These are phyloP conservation scores for Saccharomyces mikatae DNA, from an alignment of 805 yeast species.

Conservation along the genomic window DNA sequence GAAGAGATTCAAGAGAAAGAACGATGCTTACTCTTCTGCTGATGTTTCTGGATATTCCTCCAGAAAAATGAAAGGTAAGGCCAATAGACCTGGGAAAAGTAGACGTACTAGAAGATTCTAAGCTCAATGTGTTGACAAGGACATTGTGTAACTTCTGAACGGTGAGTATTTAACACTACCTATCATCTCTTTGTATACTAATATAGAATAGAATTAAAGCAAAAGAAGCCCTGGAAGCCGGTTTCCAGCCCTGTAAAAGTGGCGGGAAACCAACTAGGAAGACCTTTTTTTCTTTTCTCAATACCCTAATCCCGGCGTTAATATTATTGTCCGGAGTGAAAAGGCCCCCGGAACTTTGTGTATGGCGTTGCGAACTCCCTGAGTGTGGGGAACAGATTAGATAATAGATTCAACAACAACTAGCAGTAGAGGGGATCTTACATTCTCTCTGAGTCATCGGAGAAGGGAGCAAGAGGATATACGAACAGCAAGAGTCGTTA, in stretches of 20 bases:
- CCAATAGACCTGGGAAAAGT: slow-evolving; percentile 48
- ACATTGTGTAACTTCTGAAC: background rate
- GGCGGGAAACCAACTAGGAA: background rate
- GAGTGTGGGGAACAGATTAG: background rate
- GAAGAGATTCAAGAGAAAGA: slow-evolving; percentile 64
- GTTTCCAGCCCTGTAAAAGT: background rate
- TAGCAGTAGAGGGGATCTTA: background rate
- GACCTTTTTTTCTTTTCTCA: background rate
- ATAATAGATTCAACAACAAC: background rate
- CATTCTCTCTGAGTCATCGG: background rate
- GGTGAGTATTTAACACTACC: background rate
- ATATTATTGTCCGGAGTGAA: background rate
- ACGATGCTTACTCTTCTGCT: slow-evolving; percentile 62
- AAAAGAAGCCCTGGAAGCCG: background rate
- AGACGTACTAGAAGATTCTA: slow-evolving; percentile 35
- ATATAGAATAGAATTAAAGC: background rate
- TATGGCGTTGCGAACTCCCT: background rate
- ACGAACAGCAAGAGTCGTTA: background rate
- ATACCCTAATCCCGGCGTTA: background rate
- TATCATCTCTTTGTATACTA: background rate
- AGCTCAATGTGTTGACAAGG: background rate
- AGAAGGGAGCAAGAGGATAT: background rate
- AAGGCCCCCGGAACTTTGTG: background rate
- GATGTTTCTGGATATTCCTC: slow-evolving; percentile 54
- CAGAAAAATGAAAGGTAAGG: slow-evolving; percentile 44